These are phyloP conservation scores for Crucibulum laeve DNA, from an alignment of 768 basidiomycete species.

Conservation along the genomic window DNA sequence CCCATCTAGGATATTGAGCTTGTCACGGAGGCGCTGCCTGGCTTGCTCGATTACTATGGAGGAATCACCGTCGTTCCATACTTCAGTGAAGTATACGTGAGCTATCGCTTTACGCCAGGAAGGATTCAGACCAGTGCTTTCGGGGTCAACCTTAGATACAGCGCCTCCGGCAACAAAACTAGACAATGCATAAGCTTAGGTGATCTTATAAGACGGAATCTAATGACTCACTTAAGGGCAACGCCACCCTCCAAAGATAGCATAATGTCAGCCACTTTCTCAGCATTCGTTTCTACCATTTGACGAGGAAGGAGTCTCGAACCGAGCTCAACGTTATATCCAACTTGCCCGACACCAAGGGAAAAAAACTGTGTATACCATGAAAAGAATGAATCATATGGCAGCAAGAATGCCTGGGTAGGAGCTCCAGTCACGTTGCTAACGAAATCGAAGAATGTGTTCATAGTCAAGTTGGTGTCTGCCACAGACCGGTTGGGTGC, in stretches of 20 bases:
- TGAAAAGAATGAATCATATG: slow-evolving; percentile 20
- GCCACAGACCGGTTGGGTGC: slow-evolving; percentile 30
- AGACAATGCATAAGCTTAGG: neutral
- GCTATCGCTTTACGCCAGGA: slow-evolving; percentile 41
- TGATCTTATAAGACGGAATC: neutral
- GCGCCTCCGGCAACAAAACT: slow-evolving; percentile 42
- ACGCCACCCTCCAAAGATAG: slow-evolving; percentile 14
- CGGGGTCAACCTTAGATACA: slow-evolving; percentile 29
- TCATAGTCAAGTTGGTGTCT: slow-evolving; percentile 27
- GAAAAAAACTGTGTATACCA: slow-evolving; percentile 12
- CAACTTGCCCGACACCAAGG: slow-evolving; percentile 10
- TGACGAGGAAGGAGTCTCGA: slow-evolving; percentile 29
- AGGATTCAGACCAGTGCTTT: slow-evolving; percentile 39
- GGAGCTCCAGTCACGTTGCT: slow-evolving; percentile 16
- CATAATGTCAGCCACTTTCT: slow-evolving; percentile 18
- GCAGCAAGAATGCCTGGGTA: slow-evolving; percentile 4
- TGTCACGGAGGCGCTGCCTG: slow-evolving; percentile 12
- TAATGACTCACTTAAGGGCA: slow-evolving; percentile 15
- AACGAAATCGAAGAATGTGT: slow-evolving; percentile 25
- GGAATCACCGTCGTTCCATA: slow-evolving; percentile 23
- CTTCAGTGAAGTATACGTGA: slow-evolving; percentile 16
- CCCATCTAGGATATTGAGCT: slow-evolving; percentile 17
- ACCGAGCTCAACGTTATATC: slow-evolving; percentile 19
- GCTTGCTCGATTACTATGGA: slow-evolving; percentile 13
- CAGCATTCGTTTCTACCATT: slow-evolving; percentile 15